A percentile compares a stretch with the other conserved stretches of the same genome.
Evolutionary conservation across 306 rosid genomes (phyloP).

Genomic region (Fragaria nilgerrensis): DNA sequence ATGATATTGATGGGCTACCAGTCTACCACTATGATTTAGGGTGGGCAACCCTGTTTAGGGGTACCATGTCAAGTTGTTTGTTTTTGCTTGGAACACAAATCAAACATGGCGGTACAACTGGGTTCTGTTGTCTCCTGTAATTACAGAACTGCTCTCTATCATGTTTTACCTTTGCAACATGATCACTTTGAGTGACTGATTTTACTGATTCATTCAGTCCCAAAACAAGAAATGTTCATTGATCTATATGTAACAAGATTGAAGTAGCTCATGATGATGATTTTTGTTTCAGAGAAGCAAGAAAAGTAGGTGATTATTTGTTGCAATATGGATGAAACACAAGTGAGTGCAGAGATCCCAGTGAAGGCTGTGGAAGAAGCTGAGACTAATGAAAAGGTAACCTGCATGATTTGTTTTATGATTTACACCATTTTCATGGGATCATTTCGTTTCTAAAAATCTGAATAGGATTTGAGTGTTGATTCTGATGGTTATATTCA

Average conservation of each 20-base stretch:
- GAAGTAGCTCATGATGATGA: neutral
- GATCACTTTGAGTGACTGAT: neutral
- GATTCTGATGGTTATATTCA: slow-evolving; percentile 27
- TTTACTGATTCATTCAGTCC: neutral
- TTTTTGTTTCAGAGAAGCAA: slow-evolving; percentile 21
- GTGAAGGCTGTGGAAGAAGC: slow-evolving; percentile 49
- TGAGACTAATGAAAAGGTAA: slow-evolving; percentile 57
- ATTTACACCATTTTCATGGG: neutral
- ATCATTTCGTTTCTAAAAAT: neutral
- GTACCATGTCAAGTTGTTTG: slow-evolving; percentile 15
- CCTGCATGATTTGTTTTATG: neutral
- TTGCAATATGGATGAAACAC: slow-evolving; percentile 60
- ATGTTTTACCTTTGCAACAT: neutral
- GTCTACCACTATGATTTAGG: slow-evolving; percentile 14
- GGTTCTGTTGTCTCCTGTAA: neutral
- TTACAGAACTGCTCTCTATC: slow-evolving; percentile 9
- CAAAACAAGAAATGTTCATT: neutral
- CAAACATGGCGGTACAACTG: neutral
- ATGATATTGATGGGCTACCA: slow-evolving; percentile 28
- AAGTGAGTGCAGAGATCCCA: slow-evolving; percentile 46
- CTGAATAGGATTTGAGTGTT: neutral
- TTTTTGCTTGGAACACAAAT: slow-evolving; percentile 7
- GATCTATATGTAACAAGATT: neutral
- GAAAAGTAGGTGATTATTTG: slow-evolving; percentile 15
- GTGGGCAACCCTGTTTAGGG: slow-evolving; percentile 2